Percentiles rank a stretch among this genome's conserved stretches.
Evolutionary conservation across 441 rosid species (phyloP).

Genomic region (Bocquillonia castaneifolia): DNA sequence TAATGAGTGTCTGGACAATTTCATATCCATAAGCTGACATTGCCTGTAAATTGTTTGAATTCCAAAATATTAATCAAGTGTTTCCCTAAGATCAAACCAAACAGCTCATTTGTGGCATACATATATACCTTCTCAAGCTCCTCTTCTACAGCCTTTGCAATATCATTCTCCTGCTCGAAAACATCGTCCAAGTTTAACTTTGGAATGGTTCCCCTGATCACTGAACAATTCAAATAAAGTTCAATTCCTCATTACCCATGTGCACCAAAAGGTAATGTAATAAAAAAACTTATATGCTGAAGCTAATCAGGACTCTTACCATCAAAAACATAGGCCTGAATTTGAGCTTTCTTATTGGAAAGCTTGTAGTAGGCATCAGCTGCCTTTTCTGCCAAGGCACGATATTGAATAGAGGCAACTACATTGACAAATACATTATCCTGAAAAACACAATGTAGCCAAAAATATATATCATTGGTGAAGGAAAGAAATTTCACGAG

Average conservation of each 20-base stretch:
- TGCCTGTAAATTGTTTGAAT: constrained; percentile 13
- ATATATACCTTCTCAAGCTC: constrained; percentile 51
- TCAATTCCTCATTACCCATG: not conserved
- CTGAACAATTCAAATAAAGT: constrained; percentile 19
- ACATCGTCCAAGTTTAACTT: constrained; percentile 49
- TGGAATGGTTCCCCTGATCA: constrained; percentile 61
- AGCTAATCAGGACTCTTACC: constrained; percentile 11
- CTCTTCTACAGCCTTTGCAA: constrained; percentile 60
- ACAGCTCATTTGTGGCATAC: no score
- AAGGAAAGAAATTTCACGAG: no score
- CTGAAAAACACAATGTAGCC: constrained; percentile 27
- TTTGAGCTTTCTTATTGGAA: constrained; percentile 49
- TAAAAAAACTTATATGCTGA: not conserved
- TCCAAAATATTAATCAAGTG: not conserved
- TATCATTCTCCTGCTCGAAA: constrained; percentile 60
- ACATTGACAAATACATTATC: constrained; percentile 71
- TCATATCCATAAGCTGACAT: constrained; percentile 62
- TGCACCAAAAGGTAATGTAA: not conserved
- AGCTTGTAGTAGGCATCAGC: constrained; percentile 61
- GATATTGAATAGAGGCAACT: constrained; percentile 66
- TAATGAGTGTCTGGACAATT: constrained; percentile 57
- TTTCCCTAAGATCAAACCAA: not conserved
- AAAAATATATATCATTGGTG: no score
- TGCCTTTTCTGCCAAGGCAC: constrained; percentile 46
- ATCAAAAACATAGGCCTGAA: constrained; percentile 66